Base-by-base conservation (phyloP, 2,329 filamentous ascomycete genomes). In the Colletotrichum orbiculare region DNA sequence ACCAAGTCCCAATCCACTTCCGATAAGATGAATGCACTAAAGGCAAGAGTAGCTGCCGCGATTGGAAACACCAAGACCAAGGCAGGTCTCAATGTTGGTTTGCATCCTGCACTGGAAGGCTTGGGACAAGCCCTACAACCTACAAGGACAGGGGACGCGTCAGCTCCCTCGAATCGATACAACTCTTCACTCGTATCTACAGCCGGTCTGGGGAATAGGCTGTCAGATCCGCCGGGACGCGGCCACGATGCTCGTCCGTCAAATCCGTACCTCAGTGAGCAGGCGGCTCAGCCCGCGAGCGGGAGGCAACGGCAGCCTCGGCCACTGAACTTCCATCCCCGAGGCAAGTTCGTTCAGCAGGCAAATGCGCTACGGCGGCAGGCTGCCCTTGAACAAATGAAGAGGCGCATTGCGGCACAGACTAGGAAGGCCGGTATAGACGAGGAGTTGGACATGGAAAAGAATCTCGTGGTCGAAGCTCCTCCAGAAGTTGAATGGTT, bases 401-500 rank as follows among this genome's bases (percentile, higher is more conserved):
- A 98, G 79, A 94, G 91, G 81, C 87, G 91, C 60, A 96, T 99
- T 70, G 95, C 95, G 1, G 91, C 91, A 70, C 90, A 93, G 71
- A 91, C 94, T 10, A 87, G 94, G 64, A 95, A 94, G 75, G 93
- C 91, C n/a, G 94, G 94, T 50, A 92, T 98, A 67, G 95, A 98
- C 72, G 95, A 98, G 75, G 95, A 95, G 70, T 79, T 93, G 37
- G 91, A 96, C 67, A 89, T 91, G 53, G 95, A 99, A 76, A 97
- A 95, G 76, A 92, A 93, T 38, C 98, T 95, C 75, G 79, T 96
- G 4, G 88, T 97, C 6, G 90, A 95, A 68, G 84, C 86, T 38
- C 96, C 96, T 9, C 96, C 96, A 4, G 91, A 91, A 8, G 86
- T 98, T 46, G 96, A 99, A 77, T 99, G 96, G 96, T 98, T 95